A percentile compares a stretch with the other conserved stretches of the same genome.
Conservation (phyloP, 805 yeast genomes). For the Lachancea quebecensis region DNA sequence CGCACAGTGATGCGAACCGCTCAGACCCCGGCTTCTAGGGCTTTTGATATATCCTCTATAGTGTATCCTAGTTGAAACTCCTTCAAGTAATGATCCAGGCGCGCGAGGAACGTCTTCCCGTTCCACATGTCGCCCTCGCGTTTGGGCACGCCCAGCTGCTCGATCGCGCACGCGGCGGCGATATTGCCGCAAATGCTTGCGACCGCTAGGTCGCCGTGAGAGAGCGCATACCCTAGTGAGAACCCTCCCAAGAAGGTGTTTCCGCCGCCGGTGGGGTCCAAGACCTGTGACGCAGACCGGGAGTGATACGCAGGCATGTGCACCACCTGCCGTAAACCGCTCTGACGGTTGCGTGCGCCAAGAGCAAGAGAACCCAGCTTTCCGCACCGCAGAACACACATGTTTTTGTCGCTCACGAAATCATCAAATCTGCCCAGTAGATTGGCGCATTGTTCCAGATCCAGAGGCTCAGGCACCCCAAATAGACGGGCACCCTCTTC, state of each 20-base stretch:
- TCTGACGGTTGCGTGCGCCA: slow-evolving; percentile 16
- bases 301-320: slow-evolving; percentile 75
- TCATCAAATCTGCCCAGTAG: slow-evolving; percentile 38
- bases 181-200: slow-evolving; percentile 66
- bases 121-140: slow-evolving; percentile 51
- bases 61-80: slow-evolving; percentile 7
- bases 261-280: slow-evolving; percentile 95
- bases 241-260: slow-evolving; percentile 84
- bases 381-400: slow-evolving; percentile 66
- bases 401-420: slow-evolving; percentile 33
- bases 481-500: slow-evolving; percentile 71
- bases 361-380: slow-evolving; percentile 55
- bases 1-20: slow-evolving; percentile 1
- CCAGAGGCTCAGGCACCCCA: slow-evolving; percentile 39
- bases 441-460: slow-evolving; percentile 35
- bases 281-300: slow-evolving; percentile 38
- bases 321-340: slow-evolving; percentile 3
- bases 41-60: slow-evolving; percentile 7
- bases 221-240: slow-evolving; percentile 49
- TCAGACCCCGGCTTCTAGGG: slow-evolving; percentile 2
- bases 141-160: slow-evolving; percentile 67
- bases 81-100: slow-evolving; percentile 37
- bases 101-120: slow-evolving; percentile 38
- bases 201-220: slow-evolving; percentile 40
- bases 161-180: slow-evolving; percentile 77